Evolutionary conservation across 2,329 filamentous ascomycete species (phyloP).

Genomic region (Plectosphaerella sp.): DNA sequence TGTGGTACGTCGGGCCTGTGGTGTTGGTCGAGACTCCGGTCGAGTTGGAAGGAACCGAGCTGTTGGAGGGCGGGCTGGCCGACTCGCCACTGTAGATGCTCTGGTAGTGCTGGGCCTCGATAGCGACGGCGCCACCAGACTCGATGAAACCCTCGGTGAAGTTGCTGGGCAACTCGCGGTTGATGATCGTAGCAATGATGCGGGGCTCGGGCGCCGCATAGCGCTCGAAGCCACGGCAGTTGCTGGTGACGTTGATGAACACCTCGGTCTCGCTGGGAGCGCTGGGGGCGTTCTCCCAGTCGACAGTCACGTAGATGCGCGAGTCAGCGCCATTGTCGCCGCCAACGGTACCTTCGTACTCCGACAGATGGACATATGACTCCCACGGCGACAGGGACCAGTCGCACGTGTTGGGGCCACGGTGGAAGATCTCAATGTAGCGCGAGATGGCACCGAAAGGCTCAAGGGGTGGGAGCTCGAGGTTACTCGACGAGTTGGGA

Average conservation of each 20-base stretch:
- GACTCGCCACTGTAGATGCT: conserved; percentile 26
- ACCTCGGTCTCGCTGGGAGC: conserved; percentile 37
- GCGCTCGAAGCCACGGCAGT: conserved; percentile 36
- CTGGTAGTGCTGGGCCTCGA: conserved; percentile 50
- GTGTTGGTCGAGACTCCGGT: conserved; percentile 17
- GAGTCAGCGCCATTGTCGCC: conserved; percentile 44
- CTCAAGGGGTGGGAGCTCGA: conserved; percentile 53
- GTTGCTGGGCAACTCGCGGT: conserved; percentile 39
- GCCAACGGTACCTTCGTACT: conserved; percentile 43
- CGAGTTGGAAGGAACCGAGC: background rate
- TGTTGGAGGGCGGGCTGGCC: conserved; percentile 12
- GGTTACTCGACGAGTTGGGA: conserved; percentile 44
- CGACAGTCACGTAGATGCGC: conserved; percentile 49
- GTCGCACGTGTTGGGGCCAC: conserved; percentile 47
- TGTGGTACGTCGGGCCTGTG: conserved; percentile 35
- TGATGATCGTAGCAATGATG: conserved; percentile 51
- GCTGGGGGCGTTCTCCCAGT: conserved; percentile 56
- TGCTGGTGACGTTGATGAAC: conserved; percentile 47
- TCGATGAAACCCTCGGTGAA: conserved; percentile 60
- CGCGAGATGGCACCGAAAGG: conserved; percentile 51
- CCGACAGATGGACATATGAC: conserved; percentile 47
- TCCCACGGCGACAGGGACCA: conserved; percentile 45
- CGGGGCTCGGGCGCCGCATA: conserved; percentile 35
- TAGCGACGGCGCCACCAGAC: conserved; percentile 51
- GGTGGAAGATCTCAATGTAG: conserved; percentile 61